These are phyloP conservation scores for Aspergillus funiculosus DNA, from an alignment of 495 filamentous ascomycete genomes.

Conservation along the genomic window DNA sequence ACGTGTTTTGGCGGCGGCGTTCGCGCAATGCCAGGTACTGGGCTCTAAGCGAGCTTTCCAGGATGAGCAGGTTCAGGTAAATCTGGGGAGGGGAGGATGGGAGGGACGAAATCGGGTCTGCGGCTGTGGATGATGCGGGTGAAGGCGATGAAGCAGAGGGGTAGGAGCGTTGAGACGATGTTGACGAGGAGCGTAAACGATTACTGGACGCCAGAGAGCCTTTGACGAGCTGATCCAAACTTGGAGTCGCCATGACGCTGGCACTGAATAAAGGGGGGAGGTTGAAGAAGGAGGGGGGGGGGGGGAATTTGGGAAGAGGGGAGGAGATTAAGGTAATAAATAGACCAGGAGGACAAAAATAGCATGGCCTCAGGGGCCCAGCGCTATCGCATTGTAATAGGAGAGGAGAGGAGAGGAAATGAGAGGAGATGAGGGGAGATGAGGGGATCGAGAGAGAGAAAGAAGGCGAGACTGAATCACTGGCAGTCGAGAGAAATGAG, in stretches of 20 bases:
- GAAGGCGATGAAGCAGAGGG: constrained; percentile 28
- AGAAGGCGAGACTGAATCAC: background rate
- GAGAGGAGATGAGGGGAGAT: constrained; percentile 1
- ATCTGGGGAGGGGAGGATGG: constrained; percentile 95
- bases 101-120: constrained; percentile 71
- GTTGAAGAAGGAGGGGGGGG: background rate
- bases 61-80: constrained; percentile 94
- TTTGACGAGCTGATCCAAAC: constrained; percentile 84
- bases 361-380: constrained; percentile 31
- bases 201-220: constrained; percentile 57
- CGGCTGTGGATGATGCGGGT: constrained; percentile 40
- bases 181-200: constrained; percentile 27
- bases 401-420: background rate
- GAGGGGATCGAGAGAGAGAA: background rate
- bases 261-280: background rate
- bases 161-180: constrained; percentile 33
- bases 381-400: constrained; percentile 23
- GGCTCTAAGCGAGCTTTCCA: constrained; percentile 87
- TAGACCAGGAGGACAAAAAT: no score
- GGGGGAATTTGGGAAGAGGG: constrained; percentile 28
- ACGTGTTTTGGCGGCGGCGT: constrained; percentile 88
- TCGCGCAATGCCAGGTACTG: constrained; percentile 88
- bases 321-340: background rate
- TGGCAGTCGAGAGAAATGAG: no score
- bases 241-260: constrained; percentile 48